A percentile compares a stretch with the other conserved stretches of the same genome.
phyloP scores from a whole-genome alignment of 768 basidiomycete species.

The Termitomyces sp. region DNA sequence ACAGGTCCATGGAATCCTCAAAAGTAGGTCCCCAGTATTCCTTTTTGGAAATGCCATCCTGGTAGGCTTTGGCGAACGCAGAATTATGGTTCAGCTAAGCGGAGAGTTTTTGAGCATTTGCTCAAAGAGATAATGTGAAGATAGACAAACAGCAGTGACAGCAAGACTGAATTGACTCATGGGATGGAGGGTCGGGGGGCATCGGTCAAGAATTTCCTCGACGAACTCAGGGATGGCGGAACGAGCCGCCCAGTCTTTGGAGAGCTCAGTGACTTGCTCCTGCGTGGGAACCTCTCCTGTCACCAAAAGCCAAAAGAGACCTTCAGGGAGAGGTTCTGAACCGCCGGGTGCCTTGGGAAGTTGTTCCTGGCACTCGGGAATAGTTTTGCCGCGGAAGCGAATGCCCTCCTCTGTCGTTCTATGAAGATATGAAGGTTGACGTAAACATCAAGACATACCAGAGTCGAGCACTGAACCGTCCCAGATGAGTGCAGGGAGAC shows the following conservation, averaged over 20 bases:
- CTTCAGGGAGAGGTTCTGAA: conserved; percentile 88
- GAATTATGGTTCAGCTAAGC: conserved; percentile 87
- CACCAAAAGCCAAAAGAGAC: conserved; percentile 91
- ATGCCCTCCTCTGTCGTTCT: conserved; percentile 81
- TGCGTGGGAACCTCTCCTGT: conserved; percentile 93
- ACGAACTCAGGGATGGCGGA: conserved; percentile 89
- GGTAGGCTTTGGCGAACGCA: conserved; percentile 93
- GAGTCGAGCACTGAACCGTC: conserved; percentile 97
- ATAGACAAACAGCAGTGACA: conserved; percentile 75
- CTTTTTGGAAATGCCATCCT: conserved; percentile 86
- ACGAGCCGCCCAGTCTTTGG: conserved; percentile 93
- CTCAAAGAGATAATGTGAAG: neutral
- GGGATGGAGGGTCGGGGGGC: conserved; percentile 90
- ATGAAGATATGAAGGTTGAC: conserved; percentile 3
- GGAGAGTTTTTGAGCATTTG: conserved; percentile 6
- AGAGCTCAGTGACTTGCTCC: conserved; percentile 83
- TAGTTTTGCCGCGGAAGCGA: conserved; percentile 95
- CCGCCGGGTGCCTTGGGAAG: conserved; percentile 90
- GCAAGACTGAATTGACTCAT: conserved; percentile 99
- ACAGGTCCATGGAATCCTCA: conserved; percentile 89
- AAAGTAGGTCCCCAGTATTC: conserved; percentile 97
- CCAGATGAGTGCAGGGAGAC: conserved; percentile 94
- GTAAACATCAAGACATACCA: conserved; percentile 37
- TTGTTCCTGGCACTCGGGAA: conserved; percentile 80
- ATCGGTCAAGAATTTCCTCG: conserved; percentile 94